phyloP scores from a whole-genome alignment of 2,329 filamentous ascomycete species.

The Cladorrhinum sp. region DNA sequence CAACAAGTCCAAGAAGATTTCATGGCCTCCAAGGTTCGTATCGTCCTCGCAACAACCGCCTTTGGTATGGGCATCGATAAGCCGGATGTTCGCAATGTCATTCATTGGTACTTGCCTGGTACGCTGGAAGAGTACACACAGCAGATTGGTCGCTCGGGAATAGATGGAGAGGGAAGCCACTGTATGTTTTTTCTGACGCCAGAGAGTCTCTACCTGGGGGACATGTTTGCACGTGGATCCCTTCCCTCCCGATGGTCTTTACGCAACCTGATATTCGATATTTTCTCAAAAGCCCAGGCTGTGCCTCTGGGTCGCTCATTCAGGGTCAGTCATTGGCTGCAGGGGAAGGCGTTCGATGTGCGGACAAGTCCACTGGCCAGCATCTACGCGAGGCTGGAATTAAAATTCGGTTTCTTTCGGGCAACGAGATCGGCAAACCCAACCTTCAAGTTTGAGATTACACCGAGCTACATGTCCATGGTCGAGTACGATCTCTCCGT shows the following conservation, averaged over 20 bases:
- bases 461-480: conserved; percentile 32
- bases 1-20: conserved; percentile 49
- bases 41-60: conserved; percentile 52
- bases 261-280: conserved; percentile 45
- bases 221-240: conserved; percentile 59
- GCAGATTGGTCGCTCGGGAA: conserved; percentile 54
- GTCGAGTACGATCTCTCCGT: conserved; percentile 38
- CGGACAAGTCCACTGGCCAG: conserved; percentile 47
- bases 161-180: conserved; percentile 50
- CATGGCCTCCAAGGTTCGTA: conserved; percentile 44
- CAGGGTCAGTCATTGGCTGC: conserved; percentile 39
- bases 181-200: conserved; percentile 58
- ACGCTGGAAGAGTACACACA: conserved; percentile 58
- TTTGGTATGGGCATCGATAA: conserved; percentile 63
- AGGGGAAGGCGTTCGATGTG: conserved; percentile 53
- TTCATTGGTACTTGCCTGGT: conserved; percentile 50
- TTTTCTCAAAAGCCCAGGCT: conserved; percentile 41
- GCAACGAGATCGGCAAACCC: conserved; percentile 58
- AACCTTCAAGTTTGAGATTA: conserved; percentile 49
- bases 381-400: conserved; percentile 58
- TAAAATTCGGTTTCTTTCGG: conserved; percentile 55
- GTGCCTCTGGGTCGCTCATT: conserved; percentile 25
- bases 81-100: conserved; percentile 50
- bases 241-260: conserved; percentile 53
- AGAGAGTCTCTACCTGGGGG: conserved; percentile 56